phyloP scores from a whole-genome alignment of 345 rosid genomes.

The Pistacia atlantica region DNA sequence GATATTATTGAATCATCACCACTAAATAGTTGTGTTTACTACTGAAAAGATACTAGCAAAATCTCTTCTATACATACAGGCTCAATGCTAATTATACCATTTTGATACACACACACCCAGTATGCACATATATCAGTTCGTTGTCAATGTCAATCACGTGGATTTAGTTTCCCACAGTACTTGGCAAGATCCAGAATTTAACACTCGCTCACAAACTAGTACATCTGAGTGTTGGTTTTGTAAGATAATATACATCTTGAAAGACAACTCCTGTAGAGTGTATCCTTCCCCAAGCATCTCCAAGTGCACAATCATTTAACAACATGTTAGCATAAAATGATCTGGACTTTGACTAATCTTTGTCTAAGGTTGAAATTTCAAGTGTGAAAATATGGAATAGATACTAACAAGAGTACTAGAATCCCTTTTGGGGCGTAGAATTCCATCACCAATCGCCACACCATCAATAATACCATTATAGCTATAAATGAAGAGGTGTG shows the following conservation, averaged over 20 bases:
- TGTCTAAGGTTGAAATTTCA: background rate
- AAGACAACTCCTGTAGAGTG: background rate
- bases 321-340: background rate
- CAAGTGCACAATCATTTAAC: background rate
- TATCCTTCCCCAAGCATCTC: background rate
- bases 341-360: background rate
- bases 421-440: no score
- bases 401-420: no score
- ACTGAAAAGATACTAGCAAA: no score
- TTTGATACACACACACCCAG: background rate
- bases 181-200: background rate
- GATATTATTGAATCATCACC: no score
- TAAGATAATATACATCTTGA: no score
- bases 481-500: background rate
- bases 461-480: background rate
- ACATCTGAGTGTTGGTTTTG: no score
- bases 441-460: background rate
- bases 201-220: no score
- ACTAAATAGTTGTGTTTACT: no score
- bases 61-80: no score
- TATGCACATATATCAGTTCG: no score
- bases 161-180: background rate
- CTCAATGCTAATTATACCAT: no score
- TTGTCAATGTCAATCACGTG: no score
- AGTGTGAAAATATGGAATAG: background rate